Percentiles rank a stretch among this genome's conserved stretches.
These are phyloP conservation scores for Escovopsis sp. DNA, from an alignment of 2,329 filamentous ascomycete genomes.

Conservation along the genomic window DNA sequence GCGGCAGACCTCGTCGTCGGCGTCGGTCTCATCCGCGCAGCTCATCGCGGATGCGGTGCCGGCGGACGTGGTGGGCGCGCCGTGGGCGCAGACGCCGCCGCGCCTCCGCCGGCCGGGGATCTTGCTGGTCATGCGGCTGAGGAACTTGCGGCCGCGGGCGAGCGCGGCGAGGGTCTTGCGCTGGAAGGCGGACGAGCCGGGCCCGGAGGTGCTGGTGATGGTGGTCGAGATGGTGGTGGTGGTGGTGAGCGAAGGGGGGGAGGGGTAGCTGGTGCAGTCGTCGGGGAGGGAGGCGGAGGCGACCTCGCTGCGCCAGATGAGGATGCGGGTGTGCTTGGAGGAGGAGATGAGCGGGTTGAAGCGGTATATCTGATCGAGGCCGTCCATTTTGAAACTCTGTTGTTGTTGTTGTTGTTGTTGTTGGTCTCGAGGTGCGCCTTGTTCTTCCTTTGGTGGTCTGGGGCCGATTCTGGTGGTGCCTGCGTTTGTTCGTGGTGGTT, in stretches of 20 bases:
- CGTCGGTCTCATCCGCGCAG: background rate
- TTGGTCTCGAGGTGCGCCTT: no score
- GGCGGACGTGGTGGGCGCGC: conserved; percentile 3
- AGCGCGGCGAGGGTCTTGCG: conserved; percentile 10
- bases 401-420: no score
- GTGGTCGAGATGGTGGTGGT: conserved; percentile 16
- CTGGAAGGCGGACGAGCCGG: conserved; percentile 11
- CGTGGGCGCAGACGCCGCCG: conserved; percentile 6
- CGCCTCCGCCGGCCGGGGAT: conserved; percentile 8
- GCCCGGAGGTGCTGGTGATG: conserved; percentile 8
- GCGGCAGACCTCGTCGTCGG: conserved; percentile 7
- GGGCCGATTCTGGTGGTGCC: no score
- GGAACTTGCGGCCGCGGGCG: conserved; percentile 12
- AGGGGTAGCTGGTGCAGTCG: conserved; percentile 18
- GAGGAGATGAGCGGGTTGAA: conserved; percentile 14
- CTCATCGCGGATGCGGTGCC: conserved; percentile 1
- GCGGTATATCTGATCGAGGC: no score
- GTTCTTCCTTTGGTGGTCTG: no score
- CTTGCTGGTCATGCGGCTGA: conserved; percentile 10
- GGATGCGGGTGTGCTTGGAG: conserved; percentile 27
- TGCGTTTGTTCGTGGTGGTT: no score
- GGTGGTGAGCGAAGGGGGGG: conserved; percentile 16
- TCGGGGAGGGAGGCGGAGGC: conserved; percentile 16
- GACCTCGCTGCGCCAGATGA: conserved; percentile 37
- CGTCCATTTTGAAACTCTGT: no score